Base-by-base conservation (phyloP, 371 early-diverging fungal species). In the Lichtheimia ornata region DNA sequence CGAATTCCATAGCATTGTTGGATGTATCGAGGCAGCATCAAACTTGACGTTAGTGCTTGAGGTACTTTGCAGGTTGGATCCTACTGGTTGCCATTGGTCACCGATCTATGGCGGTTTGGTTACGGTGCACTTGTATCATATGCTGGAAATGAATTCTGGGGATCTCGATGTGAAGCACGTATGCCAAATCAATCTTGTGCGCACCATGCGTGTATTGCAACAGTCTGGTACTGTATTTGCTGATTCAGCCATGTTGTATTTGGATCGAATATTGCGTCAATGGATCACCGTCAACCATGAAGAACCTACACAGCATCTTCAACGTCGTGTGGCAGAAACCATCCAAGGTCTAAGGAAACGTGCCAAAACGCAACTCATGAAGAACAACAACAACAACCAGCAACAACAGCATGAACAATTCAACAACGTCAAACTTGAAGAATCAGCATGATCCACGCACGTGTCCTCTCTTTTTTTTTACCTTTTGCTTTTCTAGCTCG, bases 1-100 rank as follows among this genome's bases (percentile, higher is more conserved):
- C 4, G 74, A 75, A 53, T 56, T 66, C 13, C 63, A 67, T 41
- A 66, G 63, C 25, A 60, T 73, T 3, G 62, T 72, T 0, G 63
- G 68, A 2, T 67, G 67, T 43, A 44, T 79, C 22, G 44, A 53
- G 7, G 57, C 65, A 12, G 58, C 74, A 13, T 59, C 69, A 30
- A 56, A 66, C 25, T 76, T 73, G 62, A 79, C 76, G 54, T 61
- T 61, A 13, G 60, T 72, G 11, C 55, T 79, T 55, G 79, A 79
- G 60, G 47, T 66, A 11, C 52, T 76, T 15, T 59, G 61, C 9
- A 35, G 42, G 2, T 24, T 76, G 22, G 79, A 79, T 52, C 63
- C 64, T 0, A 59, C 65, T 5, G 72, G 71, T 20, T 79, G 79
- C 59, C 64, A 67, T n/a, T 71, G 76, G n/a, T 68, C 63, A 15